Conservation (phyloP, 345 rosid species). For the Microthlaspi erraticum region DNA sequence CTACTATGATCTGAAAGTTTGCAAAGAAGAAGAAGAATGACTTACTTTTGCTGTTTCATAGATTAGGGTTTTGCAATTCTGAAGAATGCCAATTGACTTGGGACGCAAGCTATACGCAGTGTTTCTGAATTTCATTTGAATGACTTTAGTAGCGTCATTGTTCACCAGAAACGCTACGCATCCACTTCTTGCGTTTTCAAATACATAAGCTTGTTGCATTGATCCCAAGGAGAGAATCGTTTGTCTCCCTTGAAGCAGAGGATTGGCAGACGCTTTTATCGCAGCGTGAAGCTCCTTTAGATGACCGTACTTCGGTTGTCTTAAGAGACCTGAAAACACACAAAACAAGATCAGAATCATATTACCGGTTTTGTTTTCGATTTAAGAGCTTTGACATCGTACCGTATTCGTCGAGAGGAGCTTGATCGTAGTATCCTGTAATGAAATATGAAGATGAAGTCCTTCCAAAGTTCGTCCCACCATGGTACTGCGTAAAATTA, state of each 20-base stretch:
- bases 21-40: background rate
- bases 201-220: constrained; percentile 81
- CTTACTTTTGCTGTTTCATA: constrained; percentile 81
- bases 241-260: constrained; percentile 64
- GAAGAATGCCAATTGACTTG: constrained; percentile 71
- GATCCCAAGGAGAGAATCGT: constrained; percentile 62
- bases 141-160: constrained; percentile 41
- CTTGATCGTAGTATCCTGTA: constrained; percentile 83
- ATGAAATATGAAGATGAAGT: constrained; percentile 67
- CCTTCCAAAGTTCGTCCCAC: constrained; percentile 96
- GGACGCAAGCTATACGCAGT: constrained; percentile 58
- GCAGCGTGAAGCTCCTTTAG: constrained; percentile 75
- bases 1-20: background rate
- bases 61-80: constrained; percentile 59
- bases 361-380: background rate
- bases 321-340: constrained; percentile 58
- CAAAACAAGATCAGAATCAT: background rate
- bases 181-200: constrained; percentile 55
- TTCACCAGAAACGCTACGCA: constrained; percentile 90
- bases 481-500: constrained; percentile 65
- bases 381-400: constrained; percentile 19
- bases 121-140: constrained; percentile 53
- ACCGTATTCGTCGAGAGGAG: constrained; percentile 96
- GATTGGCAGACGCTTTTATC: constrained; percentile 53
- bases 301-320: constrained; percentile 92